Evolutionary conservation across 2,329 filamentous ascomycete species (phyloP).

Genomic region (Calonectria hawksworthii): DNA sequence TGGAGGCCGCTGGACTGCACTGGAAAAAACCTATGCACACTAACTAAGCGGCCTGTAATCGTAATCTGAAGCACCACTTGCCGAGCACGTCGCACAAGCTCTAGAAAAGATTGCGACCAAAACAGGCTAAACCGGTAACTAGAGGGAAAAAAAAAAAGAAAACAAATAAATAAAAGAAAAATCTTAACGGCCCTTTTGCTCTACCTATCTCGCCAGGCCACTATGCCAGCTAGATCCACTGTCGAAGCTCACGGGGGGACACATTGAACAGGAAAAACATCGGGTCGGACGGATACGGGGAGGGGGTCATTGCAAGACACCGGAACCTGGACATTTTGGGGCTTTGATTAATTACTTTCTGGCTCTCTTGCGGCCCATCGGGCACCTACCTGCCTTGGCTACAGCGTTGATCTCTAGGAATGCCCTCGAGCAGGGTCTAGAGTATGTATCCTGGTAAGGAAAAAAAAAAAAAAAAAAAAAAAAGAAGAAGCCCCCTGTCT

Average conservation of each 20-base stretch:
- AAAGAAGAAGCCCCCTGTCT: background rate
- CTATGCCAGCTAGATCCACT: background rate
- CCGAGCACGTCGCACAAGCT: background rate
- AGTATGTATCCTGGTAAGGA: background rate
- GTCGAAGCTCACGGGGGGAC: background rate
- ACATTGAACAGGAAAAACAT: conserved; percentile 9
- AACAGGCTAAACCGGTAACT: background rate
- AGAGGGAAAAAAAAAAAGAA: background rate
- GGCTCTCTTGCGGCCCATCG: background rate
- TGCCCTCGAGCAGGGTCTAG: background rate
- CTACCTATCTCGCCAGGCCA: background rate
- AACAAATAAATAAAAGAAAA: background rate
- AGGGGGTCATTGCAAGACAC: background rate
- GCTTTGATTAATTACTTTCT: conserved; percentile 12
- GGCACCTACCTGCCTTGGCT: conserved; percentile 10
- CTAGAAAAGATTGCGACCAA: background rate
- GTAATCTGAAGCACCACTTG: background rate
- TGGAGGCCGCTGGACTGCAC: conserved; percentile 12
- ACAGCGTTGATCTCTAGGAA: conserved; percentile 1
- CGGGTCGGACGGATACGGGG: background rate
- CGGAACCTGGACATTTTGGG: background rate
- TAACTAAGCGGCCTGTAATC: background rate
- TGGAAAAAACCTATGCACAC: conserved; percentile 8
- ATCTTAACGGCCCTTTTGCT: background rate
- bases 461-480: background rate